Conservation (phyloP, 2,329 filamentous ascomycete genomes). For the Verticillium albo-atrum region DNA sequence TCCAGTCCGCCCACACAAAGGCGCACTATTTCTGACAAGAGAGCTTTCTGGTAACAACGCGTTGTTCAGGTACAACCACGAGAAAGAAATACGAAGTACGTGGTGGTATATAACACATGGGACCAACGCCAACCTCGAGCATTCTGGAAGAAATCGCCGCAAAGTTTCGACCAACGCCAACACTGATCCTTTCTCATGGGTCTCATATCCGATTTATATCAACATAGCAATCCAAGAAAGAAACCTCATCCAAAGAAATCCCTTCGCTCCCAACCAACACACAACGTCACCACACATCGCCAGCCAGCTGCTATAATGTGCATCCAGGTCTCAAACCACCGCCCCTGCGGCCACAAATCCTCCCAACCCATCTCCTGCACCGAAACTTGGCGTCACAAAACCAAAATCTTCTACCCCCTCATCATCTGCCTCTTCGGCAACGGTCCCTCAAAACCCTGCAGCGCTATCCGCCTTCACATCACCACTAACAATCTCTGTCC, state of each 20-base stretch:
- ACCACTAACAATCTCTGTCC: not conserved
- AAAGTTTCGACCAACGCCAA: not conserved
- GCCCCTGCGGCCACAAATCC: conserved; percentile 4
- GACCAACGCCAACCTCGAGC: not conserved
- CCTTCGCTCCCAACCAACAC: not conserved
- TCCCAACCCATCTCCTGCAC: conserved; percentile 3
- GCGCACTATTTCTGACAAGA: not conserved
- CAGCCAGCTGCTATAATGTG: conserved; percentile 4
- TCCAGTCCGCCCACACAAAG: not conserved
- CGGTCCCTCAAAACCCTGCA: conserved; percentile 2
- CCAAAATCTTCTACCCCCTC: conserved; percentile 2
- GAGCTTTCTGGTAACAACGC: not conserved
- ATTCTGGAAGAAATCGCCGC: not conserved
- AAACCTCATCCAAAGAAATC: not conserved
- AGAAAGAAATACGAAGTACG: not conserved
- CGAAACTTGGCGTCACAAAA: conserved; percentile 1
- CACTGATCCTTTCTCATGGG: not conserved
- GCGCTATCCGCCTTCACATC: not conserved
- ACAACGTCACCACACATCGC: not conserved
- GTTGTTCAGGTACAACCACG: not conserved
- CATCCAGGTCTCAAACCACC: not conserved
- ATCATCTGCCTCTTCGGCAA: conserved; percentile 7
- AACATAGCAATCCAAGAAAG: not conserved
- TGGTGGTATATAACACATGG: not conserved
- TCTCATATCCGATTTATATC: not conserved